A percentile compares a stretch with the other conserved stretches of the same genome.
Evolutionary conservation across 148 eudicot genomes (phyloP).

Genomic region (Fagopyrum esculentum): DNA sequence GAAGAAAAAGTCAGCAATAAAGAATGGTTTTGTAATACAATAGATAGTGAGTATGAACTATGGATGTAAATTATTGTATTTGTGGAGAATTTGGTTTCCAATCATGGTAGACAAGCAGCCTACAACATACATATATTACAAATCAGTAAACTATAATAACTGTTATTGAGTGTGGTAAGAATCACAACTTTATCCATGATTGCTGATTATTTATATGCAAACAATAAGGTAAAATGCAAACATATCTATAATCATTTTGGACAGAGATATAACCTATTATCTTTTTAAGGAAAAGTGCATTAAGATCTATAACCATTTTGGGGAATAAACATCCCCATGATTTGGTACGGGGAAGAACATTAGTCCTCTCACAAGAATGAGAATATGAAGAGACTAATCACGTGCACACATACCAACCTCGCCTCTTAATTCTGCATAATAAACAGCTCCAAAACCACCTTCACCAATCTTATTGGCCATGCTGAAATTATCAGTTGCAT

Average conservation of each 20-base stretch:
- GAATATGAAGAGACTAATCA: background rate
- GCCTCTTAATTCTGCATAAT: slow-evolving; percentile 92
- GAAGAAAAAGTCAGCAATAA: background rate
- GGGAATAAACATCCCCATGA: background rate
- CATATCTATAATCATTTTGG: background rate
- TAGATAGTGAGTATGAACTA: background rate
- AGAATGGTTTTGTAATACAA: background rate
- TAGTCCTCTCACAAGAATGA: background rate
- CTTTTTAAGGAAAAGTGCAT: background rate
- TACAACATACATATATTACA: background rate
- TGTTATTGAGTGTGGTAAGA: background rate
- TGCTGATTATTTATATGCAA: background rate
- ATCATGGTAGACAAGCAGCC: background rate
- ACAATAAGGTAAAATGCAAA: background rate
- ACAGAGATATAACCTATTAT: background rate
- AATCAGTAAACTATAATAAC: background rate
- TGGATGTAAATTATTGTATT: too few relatives aligned
- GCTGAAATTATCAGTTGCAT: slow-evolving; percentile 72
- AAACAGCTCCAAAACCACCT: slow-evolving; percentile 96
- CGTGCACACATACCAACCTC: slow-evolving; percentile 49
- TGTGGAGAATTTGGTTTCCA: too few relatives aligned
- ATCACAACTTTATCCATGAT: background rate
- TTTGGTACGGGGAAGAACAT: background rate
- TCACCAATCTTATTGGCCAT: slow-evolving; percentile 74
- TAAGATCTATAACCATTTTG: background rate